Evolutionary conservation across 2,329 filamentous ascomycete genomes (phyloP).

Genomic region (Colletotrichum cereale): DNA sequence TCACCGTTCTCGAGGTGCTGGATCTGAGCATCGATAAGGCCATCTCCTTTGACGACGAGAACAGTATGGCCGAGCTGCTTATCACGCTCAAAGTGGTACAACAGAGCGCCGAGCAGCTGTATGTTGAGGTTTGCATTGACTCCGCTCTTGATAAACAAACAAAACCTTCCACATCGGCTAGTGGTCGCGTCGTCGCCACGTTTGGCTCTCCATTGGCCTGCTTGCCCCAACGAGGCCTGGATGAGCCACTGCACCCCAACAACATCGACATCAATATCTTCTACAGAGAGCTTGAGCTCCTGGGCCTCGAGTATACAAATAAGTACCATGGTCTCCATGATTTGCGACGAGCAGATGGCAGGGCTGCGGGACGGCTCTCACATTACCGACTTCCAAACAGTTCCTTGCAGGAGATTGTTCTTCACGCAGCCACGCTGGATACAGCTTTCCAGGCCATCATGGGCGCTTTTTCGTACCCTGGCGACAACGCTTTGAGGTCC

Average conservation of each 20-base stretch:
- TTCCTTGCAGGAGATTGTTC: background rate
- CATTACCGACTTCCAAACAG: background rate
- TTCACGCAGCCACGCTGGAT: background rate
- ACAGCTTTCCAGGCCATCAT: background rate
- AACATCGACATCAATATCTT: constrained; percentile 13
- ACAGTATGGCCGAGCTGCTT: constrained; percentile 10
- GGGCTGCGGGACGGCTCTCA: background rate
- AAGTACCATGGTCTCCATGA: constrained; percentile 12
- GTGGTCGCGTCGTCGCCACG: background rate
- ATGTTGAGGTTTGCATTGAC: constrained; percentile 2
- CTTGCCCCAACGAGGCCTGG: background rate
- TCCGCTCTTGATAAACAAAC: background rate
- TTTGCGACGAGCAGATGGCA: constrained; percentile 1
- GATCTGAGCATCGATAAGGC: constrained; percentile 14
- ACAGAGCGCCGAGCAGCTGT: background rate
- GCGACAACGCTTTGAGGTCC: background rate
- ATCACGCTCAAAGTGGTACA: constrained; percentile 6
- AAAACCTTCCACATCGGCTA: background rate
- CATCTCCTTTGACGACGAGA: background rate
- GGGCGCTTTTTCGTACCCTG: background rate
- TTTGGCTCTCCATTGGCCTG: background rate
- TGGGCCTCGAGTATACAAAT: constrained; percentile 9
- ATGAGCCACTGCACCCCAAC: constrained; percentile 5
- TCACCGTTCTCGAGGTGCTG: constrained; percentile 1
- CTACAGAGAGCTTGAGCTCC: constrained; percentile 15